Base-by-base conservation (phyloP, 2,329 filamentous ascomycete genomes). In the Ceratocystis variospora region DNA sequence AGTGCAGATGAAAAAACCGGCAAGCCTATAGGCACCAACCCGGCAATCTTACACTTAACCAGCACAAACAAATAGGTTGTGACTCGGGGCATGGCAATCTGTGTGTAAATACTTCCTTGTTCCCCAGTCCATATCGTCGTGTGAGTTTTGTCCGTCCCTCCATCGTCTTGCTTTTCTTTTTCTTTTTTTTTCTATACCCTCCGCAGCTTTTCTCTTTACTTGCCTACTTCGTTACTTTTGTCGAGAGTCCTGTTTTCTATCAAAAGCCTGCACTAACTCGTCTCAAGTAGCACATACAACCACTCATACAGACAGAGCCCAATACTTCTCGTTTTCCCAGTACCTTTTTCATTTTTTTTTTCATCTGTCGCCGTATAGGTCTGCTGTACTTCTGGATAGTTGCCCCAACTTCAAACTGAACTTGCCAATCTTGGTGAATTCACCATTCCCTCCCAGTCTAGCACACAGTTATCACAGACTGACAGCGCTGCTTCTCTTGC, bases 141-240 rank as follows among this genome's bases (percentile, higher is more conserved):
- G 61, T 46, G 37, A 6, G 2, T 45, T 62, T 61, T 62, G 12
- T 45, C 22, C 22, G n/a, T 62, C 37, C 31, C 31, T 44, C 31
- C 44, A 45, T 64, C 45, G n/a, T 53, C 25, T 53, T 64, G 44
- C 28, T n/a, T 57, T 65, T 41, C 25, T 59, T 65, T 65, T 22
- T 61, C 45, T 61, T 61, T 22, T 61, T 61, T 61, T 61, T n/a
- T 61, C n/a, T 25, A 7, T 50, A 19, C 28, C 28, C 45, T 63
- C 17, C 1, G 5, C 45, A 33, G 48, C n/a, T 17, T 53, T 63
- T 33, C 10, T 17, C 25, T 19, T 50, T 33, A 12, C 31, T 44
- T 45, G 8, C 12, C 17, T 46, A 19, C 19, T 41, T 46, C 45
- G 15, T 15, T 62, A 17, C 5, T 44, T 46, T 17, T n/a, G 25